Base-by-base conservation (phyloP, 192 early-diverging fungal genomes). In the Gryganskiella cystojenkinii region DNA sequence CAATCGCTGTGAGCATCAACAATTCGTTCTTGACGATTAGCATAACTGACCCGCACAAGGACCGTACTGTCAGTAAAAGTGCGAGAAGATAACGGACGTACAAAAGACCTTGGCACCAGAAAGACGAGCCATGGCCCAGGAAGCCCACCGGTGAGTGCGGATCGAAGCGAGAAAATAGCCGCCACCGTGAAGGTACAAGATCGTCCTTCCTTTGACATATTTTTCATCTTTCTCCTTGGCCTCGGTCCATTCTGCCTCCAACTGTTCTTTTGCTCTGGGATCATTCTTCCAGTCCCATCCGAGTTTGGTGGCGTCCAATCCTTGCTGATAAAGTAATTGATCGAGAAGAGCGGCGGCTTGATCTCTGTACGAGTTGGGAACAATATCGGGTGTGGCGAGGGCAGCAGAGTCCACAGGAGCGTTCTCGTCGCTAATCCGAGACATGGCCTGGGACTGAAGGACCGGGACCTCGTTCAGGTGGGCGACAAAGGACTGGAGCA, bases 141-240 rank as follows among this genome's bases (percentile, higher is more conserved):
- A 69, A 46, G 86, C 27, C 10, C 33, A 56, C 11, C 88, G 79
- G 68, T 89, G 80, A 0, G 70, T 66, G 1, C 56, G 58, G 22
- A 80, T 54, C 0, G 70, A 73, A 20, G 86, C 79, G 0, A 81
- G 27, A 24, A 88, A 80, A 67, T 90, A 93, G 0, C 83, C 90
- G 25, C 93, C 93, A 35, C 95, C 95, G 56, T 95, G 95, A 43
- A 91, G 67, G 57, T 92, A 93, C 47, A 95, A 67, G 17, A 94
- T 69, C 2, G 90, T 85, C n/a, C 80, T 78, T 40, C 87, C 85
- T n/a, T 74, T 74, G 4, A n/a, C 20, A 24, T 72, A 28, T 2
- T 51, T 65, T 14, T 51, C 68, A 50, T 57, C 62, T 43, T 79
- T 61, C 46, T 62, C 42, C 15, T 64, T 64, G 14, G 45, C 31